Percentiles rank a stretch among this genome's conserved stretches.
phyloP scores from a whole-genome alignment of 1,139 yeast genomes.

The Suhomyces terraborum region DNA sequence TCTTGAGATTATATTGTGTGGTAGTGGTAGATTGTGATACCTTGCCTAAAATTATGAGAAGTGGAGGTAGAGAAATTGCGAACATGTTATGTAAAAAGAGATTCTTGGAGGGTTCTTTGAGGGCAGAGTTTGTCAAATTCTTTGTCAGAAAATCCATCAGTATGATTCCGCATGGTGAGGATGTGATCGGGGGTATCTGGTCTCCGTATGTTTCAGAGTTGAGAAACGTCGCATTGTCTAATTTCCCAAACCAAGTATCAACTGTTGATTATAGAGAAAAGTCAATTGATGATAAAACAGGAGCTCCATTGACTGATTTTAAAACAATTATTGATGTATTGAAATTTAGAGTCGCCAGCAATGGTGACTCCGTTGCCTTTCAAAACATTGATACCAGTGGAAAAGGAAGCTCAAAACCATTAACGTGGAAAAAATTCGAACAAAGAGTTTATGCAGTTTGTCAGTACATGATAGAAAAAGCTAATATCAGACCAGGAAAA shows the following conservation, averaged over 20 bases:
- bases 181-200: slow-evolving; percentile 84
- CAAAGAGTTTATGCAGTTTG: slow-evolving; percentile 74
- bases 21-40: slow-evolving; percentile 79
- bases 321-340: slow-evolving; percentile 70
- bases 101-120: slow-evolving; percentile 73
- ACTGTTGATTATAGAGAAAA: slow-evolving; percentile 74
- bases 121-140: slow-evolving; percentile 81
- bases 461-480: slow-evolving; percentile 54
- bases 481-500: slow-evolving; percentile 63
- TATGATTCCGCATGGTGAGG: slow-evolving; percentile 76
- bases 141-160: slow-evolving; percentile 67
- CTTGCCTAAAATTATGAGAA: slow-evolving; percentile 78
- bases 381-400: slow-evolving; percentile 59
- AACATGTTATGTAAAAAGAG: slow-evolving; percentile 86
- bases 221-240: slow-evolving; percentile 50
- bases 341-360: slow-evolving; percentile 74
- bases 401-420: slow-evolving; percentile 53
- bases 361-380: slow-evolving; percentile 81
- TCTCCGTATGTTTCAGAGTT: slow-evolving; percentile 65
- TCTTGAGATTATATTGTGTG: slow-evolving; percentile 79
- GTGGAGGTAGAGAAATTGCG: slow-evolving; percentile 90
- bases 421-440: slow-evolving; percentile 88
- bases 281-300: slow-evolving; percentile 76
- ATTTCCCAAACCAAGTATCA: slow-evolving; percentile 60
- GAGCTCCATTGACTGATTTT: slow-evolving; percentile 72